phyloP scores from a whole-genome alignment of 345 rosid species.

The Abelmoschus esculentus region DNA sequence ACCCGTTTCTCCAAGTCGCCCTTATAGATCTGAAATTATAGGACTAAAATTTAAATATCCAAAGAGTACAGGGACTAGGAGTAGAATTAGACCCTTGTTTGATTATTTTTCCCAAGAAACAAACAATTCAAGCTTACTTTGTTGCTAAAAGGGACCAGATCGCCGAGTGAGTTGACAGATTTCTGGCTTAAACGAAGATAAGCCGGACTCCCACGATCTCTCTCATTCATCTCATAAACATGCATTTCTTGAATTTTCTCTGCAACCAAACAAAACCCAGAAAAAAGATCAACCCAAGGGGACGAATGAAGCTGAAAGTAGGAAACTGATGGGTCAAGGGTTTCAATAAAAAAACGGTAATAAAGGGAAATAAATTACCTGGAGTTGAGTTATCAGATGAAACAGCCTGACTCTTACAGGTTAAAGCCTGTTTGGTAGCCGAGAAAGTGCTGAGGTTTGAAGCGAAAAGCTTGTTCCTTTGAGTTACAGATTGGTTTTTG shows the following conservation, averaged over 20 bases:
- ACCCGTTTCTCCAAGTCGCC: constrained; percentile 59
- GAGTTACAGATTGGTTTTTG: constrained; percentile 15
- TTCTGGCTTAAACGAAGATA: constrained; percentile 35
- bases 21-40: constrained; percentile 22
- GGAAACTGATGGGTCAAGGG: neutral
- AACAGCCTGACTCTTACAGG: constrained; percentile 41
- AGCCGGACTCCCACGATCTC: constrained; percentile 48
- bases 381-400: constrained; percentile 25
- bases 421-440: constrained; percentile 27
- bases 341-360: neutral
- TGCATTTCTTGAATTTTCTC: constrained; percentile 37
- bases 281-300: neutral
- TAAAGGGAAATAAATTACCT: constrained; percentile 16
- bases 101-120: neutral
- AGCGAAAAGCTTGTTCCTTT: neutral
- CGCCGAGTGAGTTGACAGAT: constrained; percentile 33
- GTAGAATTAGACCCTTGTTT: no score
- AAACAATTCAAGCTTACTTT: constrained; percentile 15
- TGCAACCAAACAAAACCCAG: neutral
- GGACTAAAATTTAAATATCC: neutral
- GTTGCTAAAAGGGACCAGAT: constrained; percentile 48
- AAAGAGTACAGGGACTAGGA: neutral
- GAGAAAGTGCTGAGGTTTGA: constrained; percentile 7
- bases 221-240: constrained; percentile 49
- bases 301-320: no score